Evolutionary conservation across 169 alveolate genomes (phyloP).

Genomic region (Plasmodium relictum): DNA sequence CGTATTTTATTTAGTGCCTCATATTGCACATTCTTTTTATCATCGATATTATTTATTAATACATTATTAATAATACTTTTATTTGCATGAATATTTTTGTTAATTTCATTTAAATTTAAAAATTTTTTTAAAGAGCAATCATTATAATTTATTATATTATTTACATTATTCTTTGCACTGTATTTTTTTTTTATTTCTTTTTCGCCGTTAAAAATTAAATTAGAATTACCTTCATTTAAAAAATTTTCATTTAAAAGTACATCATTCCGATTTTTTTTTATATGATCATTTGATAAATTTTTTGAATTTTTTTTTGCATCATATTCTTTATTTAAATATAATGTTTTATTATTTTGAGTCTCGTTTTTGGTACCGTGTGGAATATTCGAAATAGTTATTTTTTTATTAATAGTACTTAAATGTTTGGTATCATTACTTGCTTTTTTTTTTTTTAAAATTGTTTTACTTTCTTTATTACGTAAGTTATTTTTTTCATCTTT

Average conservation of each 20-base stretch:
- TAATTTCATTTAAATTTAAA: constrained; percentile 34
- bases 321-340: constrained; percentile 26
- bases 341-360: no score
- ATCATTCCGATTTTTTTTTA: constrained; percentile 14
- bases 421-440: constrained; percentile 20
- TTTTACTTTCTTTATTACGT: constrained; percentile 20
- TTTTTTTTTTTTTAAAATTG: constrained; percentile 65
- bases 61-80: not conserved
- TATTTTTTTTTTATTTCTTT: constrained; percentile 1
- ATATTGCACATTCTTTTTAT: not conserved
- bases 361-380: no score
- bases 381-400: constrained; percentile 6
- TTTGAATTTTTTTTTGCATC: constrained; percentile 13
- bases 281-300: constrained; percentile 3
- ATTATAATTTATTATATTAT: constrained; percentile 49
- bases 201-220: constrained; percentile 24
- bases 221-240: constrained; percentile 1
- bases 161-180: constrained; percentile 23
- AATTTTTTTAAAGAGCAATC: constrained; percentile 31
- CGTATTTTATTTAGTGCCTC: not conserved
- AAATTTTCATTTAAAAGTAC: not conserved
- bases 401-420: constrained; percentile 12
- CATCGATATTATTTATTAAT: not conserved
- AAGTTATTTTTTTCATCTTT: constrained; percentile 1
- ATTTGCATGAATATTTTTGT: constrained; percentile 17